A percentile compares a stretch with the other conserved stretches of the same genome.
These are phyloP conservation scores for Trichosanthes cucumerina DNA, from an alignment of 306 rosid species.

Conservation along the genomic window DNA sequence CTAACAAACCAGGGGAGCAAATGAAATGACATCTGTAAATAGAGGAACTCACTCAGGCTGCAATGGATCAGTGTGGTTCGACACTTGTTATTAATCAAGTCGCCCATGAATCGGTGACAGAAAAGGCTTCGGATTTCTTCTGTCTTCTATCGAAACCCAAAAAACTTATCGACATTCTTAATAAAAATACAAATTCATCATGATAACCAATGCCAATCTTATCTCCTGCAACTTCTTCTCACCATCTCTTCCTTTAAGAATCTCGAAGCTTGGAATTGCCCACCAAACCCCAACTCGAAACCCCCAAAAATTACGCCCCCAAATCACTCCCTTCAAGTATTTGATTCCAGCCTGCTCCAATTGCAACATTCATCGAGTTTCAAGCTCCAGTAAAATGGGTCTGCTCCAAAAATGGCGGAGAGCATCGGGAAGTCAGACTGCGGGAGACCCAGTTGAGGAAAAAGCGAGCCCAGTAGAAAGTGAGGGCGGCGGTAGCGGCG, in stretches of 20 bases:
- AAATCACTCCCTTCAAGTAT: background rate
- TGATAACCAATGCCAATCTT: slow-evolving; percentile 36
- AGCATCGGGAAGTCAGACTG: slow-evolving; percentile 19
- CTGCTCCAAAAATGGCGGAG: slow-evolving; percentile 26
- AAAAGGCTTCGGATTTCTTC: background rate
- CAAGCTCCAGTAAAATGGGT: slow-evolving; percentile 15
- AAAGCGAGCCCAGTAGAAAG: slow-evolving; percentile 16
- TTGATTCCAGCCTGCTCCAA: background rate
- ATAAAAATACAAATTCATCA: background rate
- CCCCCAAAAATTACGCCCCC: slow-evolving; percentile 1
- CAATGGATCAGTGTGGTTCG: background rate
- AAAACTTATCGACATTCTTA: background rate
- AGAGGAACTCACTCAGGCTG: background rate
- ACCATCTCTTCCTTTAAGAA: slow-evolving; percentile 19
- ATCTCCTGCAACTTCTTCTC: slow-evolving; percentile 44
- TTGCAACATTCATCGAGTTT: slow-evolving; percentile 10
- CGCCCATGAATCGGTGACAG: slow-evolving; percentile 1
- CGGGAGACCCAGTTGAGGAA: slow-evolving; percentile 28
- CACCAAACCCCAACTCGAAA: slow-evolving; percentile 23
- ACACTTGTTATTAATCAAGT: background rate
- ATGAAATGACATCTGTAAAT: background rate
- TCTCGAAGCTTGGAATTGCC: slow-evolving; percentile 12
- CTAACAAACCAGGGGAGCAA: background rate
- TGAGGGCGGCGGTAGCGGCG: slow-evolving; percentile 17
- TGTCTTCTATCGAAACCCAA: background rate